Evolutionary conservation across 2,329 filamentous ascomycete species (phyloP), one percentile per base, ranked within the genome.

Genomic region (Diaporthe longicolla): DNA sequence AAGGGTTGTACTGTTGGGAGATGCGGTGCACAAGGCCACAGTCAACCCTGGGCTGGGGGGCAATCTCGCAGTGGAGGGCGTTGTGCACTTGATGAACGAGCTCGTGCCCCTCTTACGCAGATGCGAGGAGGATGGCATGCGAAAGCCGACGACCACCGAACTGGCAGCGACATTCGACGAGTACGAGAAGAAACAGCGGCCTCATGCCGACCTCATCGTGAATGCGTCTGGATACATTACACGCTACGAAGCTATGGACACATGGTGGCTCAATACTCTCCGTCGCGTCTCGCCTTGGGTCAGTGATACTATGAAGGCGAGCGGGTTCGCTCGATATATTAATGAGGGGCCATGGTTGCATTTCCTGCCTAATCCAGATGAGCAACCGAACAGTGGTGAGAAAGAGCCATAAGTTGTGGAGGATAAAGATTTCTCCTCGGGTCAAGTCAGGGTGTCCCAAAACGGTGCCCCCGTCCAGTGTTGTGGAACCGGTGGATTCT

Each of bases 161-260:
- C 50, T 80, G 24, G 75, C 29, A 1, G 57, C 58, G 3, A 72
- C 76, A 10, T 77, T 79, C 24, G 55, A 65, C 43, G 55, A 55
- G 24, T 80, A 79, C 58, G 77, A 76, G 57, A 40, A n/a, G 45
- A 73, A 71, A 61, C 78, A 79, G 32, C 74, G 76, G 37, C 77
- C 78, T 13, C 77, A 76, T 15, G 76, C 77, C 10, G 32, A 76
- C 9, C 50, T 63, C 9, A 66, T 77, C 17, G 75, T 78, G 24
- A 74, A 43, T 3, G 37, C 76, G 37, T 79, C 78, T 17, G 74
- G 76, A 24, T 76, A 77, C 8, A 74, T 78, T 29, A 79, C 78
- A 10, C 76, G 77, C 1, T 79, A 77, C 48, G 79, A 80, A 57
- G 77, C 78, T 15, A 74, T 79, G 73, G 76, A 79, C 32, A 77